phyloP scores from a whole-genome alignment of 495 filamentous ascomycete species.

The Aspergillus indologenus region DNA sequence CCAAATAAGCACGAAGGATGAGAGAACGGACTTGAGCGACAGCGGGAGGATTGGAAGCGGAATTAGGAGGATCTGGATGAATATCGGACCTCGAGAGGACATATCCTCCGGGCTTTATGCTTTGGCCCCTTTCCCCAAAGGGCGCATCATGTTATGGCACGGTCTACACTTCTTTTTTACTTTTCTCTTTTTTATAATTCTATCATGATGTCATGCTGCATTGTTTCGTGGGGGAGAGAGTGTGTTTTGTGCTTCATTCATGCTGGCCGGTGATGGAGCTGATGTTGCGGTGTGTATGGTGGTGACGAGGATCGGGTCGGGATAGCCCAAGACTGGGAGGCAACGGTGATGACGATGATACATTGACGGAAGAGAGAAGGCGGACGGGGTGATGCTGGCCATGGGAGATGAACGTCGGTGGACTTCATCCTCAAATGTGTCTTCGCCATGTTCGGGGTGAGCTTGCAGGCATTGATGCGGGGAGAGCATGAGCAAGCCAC shows the following conservation, averaged over 20 bases:
- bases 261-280: background rate
- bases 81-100: background rate
- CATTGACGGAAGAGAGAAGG: no score
- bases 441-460: no score
- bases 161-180: background rate
- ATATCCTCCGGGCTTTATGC: background rate
- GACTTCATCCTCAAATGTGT: no score
- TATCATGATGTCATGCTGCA: background rate
- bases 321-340: no score
- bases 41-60: background rate
- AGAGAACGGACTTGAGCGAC: background rate
- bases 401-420: background rate
- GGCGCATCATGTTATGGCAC: background rate
- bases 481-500: no score
- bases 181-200: background rate
- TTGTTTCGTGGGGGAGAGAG: background rate
- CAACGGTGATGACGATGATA: no score
- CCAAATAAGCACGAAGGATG: conserved; percentile 29
- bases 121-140: background rate
- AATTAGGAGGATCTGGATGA: background rate
- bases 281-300: background rate
- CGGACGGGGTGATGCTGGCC: background rate
- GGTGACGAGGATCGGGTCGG: background rate
- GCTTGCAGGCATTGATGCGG: no score
- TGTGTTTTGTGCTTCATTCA: background rate